Evolutionary conservation across 2,329 filamentous ascomycete genomes (phyloP), one percentile per base, ranked within the genome.

Genomic region (Fusarium illudens): DNA sequence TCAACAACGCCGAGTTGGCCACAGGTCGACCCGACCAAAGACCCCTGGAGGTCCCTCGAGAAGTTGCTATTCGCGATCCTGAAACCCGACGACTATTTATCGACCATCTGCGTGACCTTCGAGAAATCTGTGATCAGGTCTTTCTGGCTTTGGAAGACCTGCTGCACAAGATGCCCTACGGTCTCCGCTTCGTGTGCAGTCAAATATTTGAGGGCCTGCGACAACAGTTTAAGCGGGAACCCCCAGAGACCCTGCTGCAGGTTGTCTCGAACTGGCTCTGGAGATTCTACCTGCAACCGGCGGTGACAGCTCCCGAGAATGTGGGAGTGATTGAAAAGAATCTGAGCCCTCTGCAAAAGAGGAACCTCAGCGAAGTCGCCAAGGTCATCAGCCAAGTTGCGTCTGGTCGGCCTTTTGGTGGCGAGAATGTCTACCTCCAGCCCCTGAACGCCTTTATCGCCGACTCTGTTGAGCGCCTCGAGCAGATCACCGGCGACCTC

Each of bases 1-100:
- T 99, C 81, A 98, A 96, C 81, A 97, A 99, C 73, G 95, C 98
- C 79, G 96, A 99, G 80, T 88, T 99, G 22, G 90, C 93, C 17
- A 99, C 96, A 0, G 96, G 96, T 5, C 89, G 89, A 68, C 89
- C 93, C 19, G 97, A 94, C 77, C 87, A 87, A 51, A 87, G 96
- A 65, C 92, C 90, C 32, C 88, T 93, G 13, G 94, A 97, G 71
- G 90, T 99, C 32, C 91, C 93, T 1, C 89, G 94, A 65, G 96
- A 99, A 77, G 86, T 96, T 71, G 96, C 96, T n/a, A 97, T 99
- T 77, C 91, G 94, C 71, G 96, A 99, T 75, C 91, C 91, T 1
- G 96, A 99, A 79, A 98, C 96, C 1, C 89, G 95, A 73, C 90
- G 92, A 63, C 90, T 94, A 25, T 99, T 99, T 77, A 97, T 99